phyloP scores from a whole-genome alignment of 306 rosid species.

The Begonia loranthoides region DNA sequence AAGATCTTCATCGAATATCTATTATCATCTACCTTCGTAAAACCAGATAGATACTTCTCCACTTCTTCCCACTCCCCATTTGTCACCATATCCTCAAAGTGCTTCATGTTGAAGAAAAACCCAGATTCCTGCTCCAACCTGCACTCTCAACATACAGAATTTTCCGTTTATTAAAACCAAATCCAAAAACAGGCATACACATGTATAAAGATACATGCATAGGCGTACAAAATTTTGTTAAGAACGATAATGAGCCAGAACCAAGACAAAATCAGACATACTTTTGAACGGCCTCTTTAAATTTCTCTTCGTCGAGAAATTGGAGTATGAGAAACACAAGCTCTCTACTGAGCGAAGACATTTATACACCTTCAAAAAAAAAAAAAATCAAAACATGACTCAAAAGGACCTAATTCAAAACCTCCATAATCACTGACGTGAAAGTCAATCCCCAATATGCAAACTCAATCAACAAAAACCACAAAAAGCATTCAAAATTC shows the following conservation, averaged over 20 bases:
- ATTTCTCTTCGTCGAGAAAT: slow-evolving; percentile 98
- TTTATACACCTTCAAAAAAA: slow-evolving; percentile 22
- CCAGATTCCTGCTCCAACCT: slow-evolving; percentile 99
- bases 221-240: not conserved
- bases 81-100: slow-evolving; percentile 95
- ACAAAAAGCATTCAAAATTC: too few species aligned
- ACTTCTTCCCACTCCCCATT: slow-evolving; percentile 99
- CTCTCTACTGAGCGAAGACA: slow-evolving; percentile 99
- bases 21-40: slow-evolving; percentile 97
- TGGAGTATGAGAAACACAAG: slow-evolving; percentile 98
- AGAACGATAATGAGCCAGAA: not conserved
- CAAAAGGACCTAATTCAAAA: slow-evolving; percentile 25
- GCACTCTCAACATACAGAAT: slow-evolving; percentile 23
- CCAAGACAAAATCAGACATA: slow-evolving; percentile 15
- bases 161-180: not conserved
- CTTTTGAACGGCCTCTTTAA: slow-evolving; percentile 94
- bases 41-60: slow-evolving; percentile 93
- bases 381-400: slow-evolving; percentile 4
- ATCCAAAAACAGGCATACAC: not conserved
- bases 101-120: slow-evolving; percentile 94
- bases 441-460: not conserved
- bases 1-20: slow-evolving; percentile 98
- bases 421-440: slow-evolving; percentile 39
- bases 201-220: not conserved
- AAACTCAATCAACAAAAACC: not conserved